Percentiles rank a stretch among this genome's conserved stretches.
phyloP scores from a whole-genome alignment of 371 early-diverging fungal species.

The Mortierella sp. region DNA sequence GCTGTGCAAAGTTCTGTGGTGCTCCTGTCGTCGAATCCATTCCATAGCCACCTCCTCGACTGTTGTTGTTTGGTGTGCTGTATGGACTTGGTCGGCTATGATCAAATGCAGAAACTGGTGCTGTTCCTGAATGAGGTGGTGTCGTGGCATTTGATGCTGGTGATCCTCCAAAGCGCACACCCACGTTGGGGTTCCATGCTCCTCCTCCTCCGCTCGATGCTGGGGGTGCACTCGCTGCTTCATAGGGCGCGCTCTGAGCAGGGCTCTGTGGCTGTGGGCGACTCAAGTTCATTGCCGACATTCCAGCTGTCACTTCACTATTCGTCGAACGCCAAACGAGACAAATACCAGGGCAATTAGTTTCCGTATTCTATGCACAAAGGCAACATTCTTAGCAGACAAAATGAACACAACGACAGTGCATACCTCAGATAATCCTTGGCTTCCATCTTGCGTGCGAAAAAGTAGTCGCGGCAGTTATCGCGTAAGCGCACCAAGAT shows the following conservation, averaged over 20 bases:
- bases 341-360: not conserved
- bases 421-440: constrained; percentile 63
- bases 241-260: constrained; percentile 23
- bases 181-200: constrained; percentile 37
- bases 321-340: not conserved
- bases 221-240: constrained; percentile 38
- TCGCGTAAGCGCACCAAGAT: constrained; percentile 70
- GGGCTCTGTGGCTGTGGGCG: constrained; percentile 27
- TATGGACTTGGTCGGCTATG: not conserved
- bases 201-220: constrained; percentile 8
- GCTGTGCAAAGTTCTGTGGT: constrained; percentile 32
- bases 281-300: constrained; percentile 39
- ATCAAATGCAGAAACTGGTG: not conserved
- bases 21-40: not conserved
- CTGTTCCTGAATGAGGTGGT: constrained; percentile 7
- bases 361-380: not conserved
- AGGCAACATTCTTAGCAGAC: not conserved
- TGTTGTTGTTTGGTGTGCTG: not conserved
- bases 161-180: constrained; percentile 40
- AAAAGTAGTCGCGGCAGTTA: constrained; percentile 76
- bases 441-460: constrained; percentile 80
- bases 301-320: constrained; percentile 46
- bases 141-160: not conserved
- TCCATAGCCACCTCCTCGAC: not conserved
- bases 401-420: not conserved